phyloP scores from a whole-genome alignment of 2,329 filamentous ascomycete genomes.

The Fusarium equiseti region DNA sequence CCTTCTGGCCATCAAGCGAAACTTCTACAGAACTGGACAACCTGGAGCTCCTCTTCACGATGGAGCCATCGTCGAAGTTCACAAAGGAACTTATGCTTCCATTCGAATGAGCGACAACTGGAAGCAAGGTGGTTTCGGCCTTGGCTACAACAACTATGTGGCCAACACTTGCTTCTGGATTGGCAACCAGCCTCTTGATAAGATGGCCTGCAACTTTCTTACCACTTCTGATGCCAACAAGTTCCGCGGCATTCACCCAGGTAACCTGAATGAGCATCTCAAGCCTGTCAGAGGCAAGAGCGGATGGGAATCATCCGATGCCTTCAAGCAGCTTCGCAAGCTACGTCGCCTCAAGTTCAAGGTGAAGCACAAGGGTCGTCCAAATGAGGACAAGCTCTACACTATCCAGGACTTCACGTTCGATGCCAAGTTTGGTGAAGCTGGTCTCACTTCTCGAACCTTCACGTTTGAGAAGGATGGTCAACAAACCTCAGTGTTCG shows the following conservation, averaged over 20 bases:
- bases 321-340: conserved; percentile 67
- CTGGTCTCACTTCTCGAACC: conserved; percentile 63
- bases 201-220: conserved; percentile 54
- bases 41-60: conserved; percentile 67
- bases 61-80: conserved; percentile 73
- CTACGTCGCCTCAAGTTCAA: conserved; percentile 68
- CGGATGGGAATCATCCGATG: conserved; percentile 58
- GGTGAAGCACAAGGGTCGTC: conserved; percentile 63
- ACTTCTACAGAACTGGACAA: conserved; percentile 76
- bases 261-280: conserved; percentile 49
- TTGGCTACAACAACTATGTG: conserved; percentile 90
- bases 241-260: conserved; percentile 45
- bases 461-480: conserved; percentile 67
- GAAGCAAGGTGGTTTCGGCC: conserved; percentile 65
- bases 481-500: conserved; percentile 59
- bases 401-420: conserved; percentile 66
- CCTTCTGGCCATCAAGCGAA: conserved; percentile 80
- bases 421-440: conserved; percentile 55
- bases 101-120: conserved; percentile 76
- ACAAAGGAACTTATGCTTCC: conserved; percentile 91
- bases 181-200: conserved; percentile 54
- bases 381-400: conserved; percentile 61
- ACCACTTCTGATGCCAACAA: conserved; percentile 47
- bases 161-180: conserved; percentile 92
- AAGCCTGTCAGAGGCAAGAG: conserved; percentile 50